Base-by-base conservation (phyloP, 345 rosid species). In the Punica granatum region DNA sequence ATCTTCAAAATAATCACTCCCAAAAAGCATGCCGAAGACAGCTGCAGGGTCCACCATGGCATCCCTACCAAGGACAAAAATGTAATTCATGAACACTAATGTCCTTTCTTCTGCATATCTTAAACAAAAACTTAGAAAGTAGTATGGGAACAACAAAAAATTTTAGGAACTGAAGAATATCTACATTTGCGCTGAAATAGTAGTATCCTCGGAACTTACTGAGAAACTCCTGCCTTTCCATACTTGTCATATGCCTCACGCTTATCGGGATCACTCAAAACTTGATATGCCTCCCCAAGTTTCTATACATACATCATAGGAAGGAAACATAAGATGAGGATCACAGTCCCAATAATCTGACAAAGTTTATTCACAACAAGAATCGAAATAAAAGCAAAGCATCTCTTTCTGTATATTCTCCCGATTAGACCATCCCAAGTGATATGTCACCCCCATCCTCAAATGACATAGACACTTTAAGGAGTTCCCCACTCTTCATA, bases 221-320 rank as follows among this genome's bases (percentile, higher is more conserved):
- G 83, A 19, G 70, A 73, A 37, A 95, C 64, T 63, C 93, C 98
- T 64, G 78, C 89, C 84, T 90, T 94, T 65, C 99, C 99, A 77
- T 75, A 64, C 70, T 81, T 90, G 81, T 94, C 89, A 76, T 92
- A 94, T 46, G 90, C 84, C 70, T 78, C 84, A 65, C 98, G 97
- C 75, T 90, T 92, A 69, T 82, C 89, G 0, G 97, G 93, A 81
- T 95, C 98, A 72, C 98, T 85, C 67, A 95, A 73, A 39, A 95
- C 81, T 81, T 91, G 98, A 75, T 91, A 94, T 26, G 99, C 98
- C 84, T 95, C 98, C 32, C 97, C 95, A 63, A 94, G 96, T 69
- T 71, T 80, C 99, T 94, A 77, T 56, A 76, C 19, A 78, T 39
- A 65, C n/a, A 68, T 4, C 11, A 7, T 30, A 31, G 26, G 33